These are phyloP conservation scores for Vitis hybrid DNA, from an alignment of 177 flowering plant genomes.

Conservation along the genomic window DNA sequence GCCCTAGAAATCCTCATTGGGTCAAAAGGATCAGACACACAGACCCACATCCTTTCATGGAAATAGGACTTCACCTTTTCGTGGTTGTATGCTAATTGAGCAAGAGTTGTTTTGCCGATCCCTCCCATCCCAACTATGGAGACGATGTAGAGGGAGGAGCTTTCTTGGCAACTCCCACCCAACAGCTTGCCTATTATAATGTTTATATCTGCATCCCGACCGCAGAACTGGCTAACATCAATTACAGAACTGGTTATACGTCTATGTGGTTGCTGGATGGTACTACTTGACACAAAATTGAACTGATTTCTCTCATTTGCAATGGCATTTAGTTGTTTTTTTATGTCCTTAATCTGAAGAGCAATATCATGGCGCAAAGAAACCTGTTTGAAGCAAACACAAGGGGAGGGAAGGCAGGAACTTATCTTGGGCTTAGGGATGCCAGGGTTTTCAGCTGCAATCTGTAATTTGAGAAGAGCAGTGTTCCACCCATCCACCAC, in stretches of 20 bases:
- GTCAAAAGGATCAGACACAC: constrained; percentile 11
- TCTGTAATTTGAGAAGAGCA: not conserved
- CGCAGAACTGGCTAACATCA: not conserved
- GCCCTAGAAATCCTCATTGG: constrained; percentile 6
- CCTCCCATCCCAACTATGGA: constrained; percentile 38
- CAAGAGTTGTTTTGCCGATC: constrained; percentile 18
- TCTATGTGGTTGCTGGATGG: not conserved
- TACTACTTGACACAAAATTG: not conserved
- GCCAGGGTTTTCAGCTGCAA: not conserved
- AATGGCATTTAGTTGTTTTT: constrained; percentile 1
- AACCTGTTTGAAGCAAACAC: not conserved
- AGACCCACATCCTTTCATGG: constrained; percentile 15
- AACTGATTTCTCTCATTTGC: constrained; percentile 6
- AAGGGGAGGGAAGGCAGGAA: not conserved
- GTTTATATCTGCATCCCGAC: constrained; percentile 9
- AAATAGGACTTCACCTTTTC: not conserved
- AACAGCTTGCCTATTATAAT: constrained; percentile 3
- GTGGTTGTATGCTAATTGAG: constrained; percentile 10
- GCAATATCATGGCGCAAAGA: not conserved
- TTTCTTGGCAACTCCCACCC: constrained; percentile 1
- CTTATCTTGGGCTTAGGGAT: constrained; percentile 2
- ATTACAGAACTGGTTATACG: not conserved
- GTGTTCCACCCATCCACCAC: constrained; percentile 17
- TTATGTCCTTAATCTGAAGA: not conserved
- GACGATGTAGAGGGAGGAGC: constrained; percentile 2